Evolutionary conservation across 2,329 filamentous ascomycete genomes (phyloP), one percentile per base, ranked within the genome.

Genomic region (Apiospora rasikravindrae): DNA sequence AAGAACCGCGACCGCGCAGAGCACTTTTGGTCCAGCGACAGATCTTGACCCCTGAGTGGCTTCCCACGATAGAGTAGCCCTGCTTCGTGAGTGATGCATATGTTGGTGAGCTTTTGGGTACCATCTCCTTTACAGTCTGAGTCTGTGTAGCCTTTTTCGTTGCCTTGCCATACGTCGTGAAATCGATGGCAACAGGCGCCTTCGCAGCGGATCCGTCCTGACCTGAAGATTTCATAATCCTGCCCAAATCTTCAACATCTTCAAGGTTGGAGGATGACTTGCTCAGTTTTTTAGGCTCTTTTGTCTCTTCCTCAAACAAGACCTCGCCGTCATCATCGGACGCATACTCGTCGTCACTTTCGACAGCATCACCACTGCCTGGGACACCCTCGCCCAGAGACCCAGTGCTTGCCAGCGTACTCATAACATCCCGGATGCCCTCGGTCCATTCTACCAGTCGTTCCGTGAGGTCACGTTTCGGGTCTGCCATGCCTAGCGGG

Each of bases 21-120:
- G 96, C 96, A 1, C 95, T 98, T 83, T 99, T 99, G 13, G 96
- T 98, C 96, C 96, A 99, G 44, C 96, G 94, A 81, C 96, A 99
- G 78, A 98, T 98, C 83, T 98, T 98, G 76, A 98, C 96, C 42
- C 96, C 96, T 0, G 94, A 97, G 83, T 98, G 96, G 0, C 94
- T 96, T 70, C 96, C 96, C 49, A 99, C 93, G 72, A 98, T 98
- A 0, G 93, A 92, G 81, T 98, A 98, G 37, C 96, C 96, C 86
- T 99, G 96, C 81, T 98, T 99, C 0, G 96, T 98, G 61, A 98
- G 89, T 24, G 96, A 90, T 16, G 91, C 88, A 79, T 97, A 95
- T 0, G 96, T 98, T 0, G 96, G 96, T 1, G 96, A 98, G 73
- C 91, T 91, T 74, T 92, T 93, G 11, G 96, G 94, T 0, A 98